These are phyloP conservation scores for Passiflora organensis DNA, from an alignment of 345 rosid species.

Conservation along the genomic window DNA sequence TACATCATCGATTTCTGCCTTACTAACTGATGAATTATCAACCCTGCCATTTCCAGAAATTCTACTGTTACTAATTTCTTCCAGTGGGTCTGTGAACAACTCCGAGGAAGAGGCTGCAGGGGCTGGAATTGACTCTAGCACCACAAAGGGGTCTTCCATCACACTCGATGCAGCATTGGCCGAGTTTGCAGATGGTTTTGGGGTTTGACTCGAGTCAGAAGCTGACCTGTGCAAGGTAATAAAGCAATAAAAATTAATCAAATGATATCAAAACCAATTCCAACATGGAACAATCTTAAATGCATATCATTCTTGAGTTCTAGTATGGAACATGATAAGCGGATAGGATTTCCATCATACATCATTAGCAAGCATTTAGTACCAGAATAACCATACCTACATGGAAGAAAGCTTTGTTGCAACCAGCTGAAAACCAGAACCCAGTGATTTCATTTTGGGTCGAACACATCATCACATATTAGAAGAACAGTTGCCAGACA, in stretches of 20 bases:
- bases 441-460: too few relatives aligned
- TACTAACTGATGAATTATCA: conserved; percentile 33
- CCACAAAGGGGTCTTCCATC: conserved; percentile 59
- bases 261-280: too few relatives aligned
- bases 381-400: too few relatives aligned
- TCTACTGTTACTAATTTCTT: conserved; percentile 41
- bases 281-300: too few relatives aligned
- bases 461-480: too few relatives aligned
- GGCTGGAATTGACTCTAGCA: conserved; percentile 43
- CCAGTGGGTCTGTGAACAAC: conserved; percentile 40
- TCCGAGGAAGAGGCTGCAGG: conserved; percentile 33
- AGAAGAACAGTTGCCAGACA: too few relatives aligned
- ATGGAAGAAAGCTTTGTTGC: too few relatives aligned
- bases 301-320: too few relatives aligned
- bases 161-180: conserved; percentile 35
- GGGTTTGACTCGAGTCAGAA: conserved; percentile 37
- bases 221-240: conserved; percentile 40
- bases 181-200: conserved; percentile 33
- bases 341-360: too few relatives aligned
- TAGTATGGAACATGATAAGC: too few relatives aligned
- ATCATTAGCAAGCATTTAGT: too few relatives aligned
- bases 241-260: background rate
- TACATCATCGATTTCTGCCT: conserved; percentile 52
- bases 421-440: too few relatives aligned
- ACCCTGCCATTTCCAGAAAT: conserved; percentile 36